phyloP scores from a whole-genome alignment of 2,329 filamentous ascomycete genomes.

The Dactylellina drechsleri region DNA sequence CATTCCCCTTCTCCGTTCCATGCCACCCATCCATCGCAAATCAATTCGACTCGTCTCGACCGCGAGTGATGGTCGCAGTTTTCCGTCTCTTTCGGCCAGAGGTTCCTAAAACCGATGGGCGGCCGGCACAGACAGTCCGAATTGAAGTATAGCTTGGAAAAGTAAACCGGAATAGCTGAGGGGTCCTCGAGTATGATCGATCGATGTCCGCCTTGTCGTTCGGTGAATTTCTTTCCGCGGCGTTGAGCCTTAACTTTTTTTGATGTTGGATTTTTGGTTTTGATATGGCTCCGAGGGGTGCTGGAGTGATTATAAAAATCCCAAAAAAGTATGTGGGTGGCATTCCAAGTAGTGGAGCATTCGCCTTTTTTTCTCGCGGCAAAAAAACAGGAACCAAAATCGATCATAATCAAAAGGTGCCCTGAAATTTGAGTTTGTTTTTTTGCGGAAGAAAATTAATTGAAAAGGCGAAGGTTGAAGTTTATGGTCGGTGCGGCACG shows the following conservation, averaged over 20 bases:
- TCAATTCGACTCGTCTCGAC: conserved; percentile 7
- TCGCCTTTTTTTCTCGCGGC: conserved; percentile 5
- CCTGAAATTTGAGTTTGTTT: no score
- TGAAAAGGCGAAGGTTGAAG: not conserved
- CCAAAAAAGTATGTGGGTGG: conserved; percentile 10
- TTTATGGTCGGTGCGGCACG: not conserved
- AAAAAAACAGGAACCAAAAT: not conserved
- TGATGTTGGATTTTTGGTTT: conserved; percentile 6
- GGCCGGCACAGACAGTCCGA: not conserved
- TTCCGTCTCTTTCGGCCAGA: conserved; percentile 1
- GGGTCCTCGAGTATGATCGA: conserved; percentile 1
- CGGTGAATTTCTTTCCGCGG: conserved; percentile 1
- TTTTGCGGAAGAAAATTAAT: no score
- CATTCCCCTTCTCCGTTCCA: no score
- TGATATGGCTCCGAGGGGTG: conserved; percentile 23
- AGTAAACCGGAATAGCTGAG: not conserved
- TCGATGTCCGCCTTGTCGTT: conserved; percentile 1
- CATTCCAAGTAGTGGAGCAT: not conserved
- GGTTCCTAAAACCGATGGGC: not conserved
- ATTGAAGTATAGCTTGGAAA: not conserved
- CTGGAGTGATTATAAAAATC: conserved; percentile 31
- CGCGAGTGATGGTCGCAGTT: conserved; percentile 5
- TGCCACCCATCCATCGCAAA: not conserved
- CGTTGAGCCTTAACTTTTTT: not conserved
- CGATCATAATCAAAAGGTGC: no score